phyloP scores from a whole-genome alignment of 192 early-diverging fungal species.

The Coemansia sp. region DNA sequence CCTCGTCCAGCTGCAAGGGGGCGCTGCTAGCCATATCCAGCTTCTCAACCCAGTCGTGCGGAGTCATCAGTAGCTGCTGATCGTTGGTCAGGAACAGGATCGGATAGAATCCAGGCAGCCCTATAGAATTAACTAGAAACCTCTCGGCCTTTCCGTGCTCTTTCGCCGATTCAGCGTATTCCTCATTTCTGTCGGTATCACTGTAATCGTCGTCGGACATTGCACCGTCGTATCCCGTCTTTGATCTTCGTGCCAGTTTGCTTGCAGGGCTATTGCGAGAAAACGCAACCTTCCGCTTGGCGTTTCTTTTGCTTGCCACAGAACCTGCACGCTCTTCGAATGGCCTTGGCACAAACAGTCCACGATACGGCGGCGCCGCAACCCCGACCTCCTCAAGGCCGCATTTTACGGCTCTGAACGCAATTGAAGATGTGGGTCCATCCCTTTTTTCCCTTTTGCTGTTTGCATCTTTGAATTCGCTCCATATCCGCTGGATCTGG shows the following conservation, averaged over 20 bases:
- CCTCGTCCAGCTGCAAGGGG: conserved; percentile 30
- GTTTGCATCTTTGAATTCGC: background rate
- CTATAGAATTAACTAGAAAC: conserved; percentile 11
- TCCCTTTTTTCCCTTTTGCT: background rate
- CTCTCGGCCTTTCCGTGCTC: conserved; percentile 17
- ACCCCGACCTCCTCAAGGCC: conserved; percentile 41
- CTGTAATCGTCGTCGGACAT: conserved; percentile 1
- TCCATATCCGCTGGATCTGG: conserved; percentile 29
- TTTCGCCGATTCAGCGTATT: conserved; percentile 5
- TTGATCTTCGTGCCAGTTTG: background rate
- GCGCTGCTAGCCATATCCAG: conserved; percentile 31
- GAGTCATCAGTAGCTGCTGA: conserved; percentile 42
- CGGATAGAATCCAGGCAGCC: conserved; percentile 22
- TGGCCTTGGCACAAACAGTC: conserved; percentile 25
- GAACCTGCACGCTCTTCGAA: conserved; percentile 18
- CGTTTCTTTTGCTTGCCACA: conserved; percentile 9
- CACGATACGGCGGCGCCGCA: conserved; percentile 33
- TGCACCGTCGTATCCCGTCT: background rate
- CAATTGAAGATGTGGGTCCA: conserved; percentile 14
- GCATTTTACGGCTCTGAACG: conserved; percentile 32
- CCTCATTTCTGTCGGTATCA: conserved; percentile 15
- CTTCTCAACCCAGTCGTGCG: conserved; percentile 35
- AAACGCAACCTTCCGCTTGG: conserved; percentile 25
- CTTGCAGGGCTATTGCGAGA: background rate
- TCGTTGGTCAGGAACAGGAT: conserved; percentile 29